phyloP scores from a whole-genome alignment of 495 filamentous ascomycete species.

The Evernia prunastri region DNA sequence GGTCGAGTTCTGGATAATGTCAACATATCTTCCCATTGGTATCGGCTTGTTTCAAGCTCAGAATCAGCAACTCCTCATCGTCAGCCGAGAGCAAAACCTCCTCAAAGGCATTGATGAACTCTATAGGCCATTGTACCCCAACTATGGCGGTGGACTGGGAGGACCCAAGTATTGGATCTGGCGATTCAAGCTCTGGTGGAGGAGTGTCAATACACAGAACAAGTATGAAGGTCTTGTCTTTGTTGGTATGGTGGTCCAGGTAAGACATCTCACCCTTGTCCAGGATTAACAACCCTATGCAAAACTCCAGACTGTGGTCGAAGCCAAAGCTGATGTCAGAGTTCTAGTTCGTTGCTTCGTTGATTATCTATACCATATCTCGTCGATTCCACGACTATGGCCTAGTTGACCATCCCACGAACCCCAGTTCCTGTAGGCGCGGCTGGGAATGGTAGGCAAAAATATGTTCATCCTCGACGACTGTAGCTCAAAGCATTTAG shows the following conservation, averaged over 20 bases:
- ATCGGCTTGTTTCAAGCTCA: conserved; percentile 66
- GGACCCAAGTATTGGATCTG: conserved; percentile 26
- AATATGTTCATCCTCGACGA: not conserved
- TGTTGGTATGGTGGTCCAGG: conserved; percentile 48
- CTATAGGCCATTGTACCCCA: conserved; percentile 18
- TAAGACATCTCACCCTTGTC: conserved; percentile 21
- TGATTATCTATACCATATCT: conserved; percentile 58
- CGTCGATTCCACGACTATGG: conserved; percentile 58
- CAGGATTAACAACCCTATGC: not conserved
- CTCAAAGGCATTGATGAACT: conserved; percentile 26
- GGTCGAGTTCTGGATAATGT: conserved; percentile 68
- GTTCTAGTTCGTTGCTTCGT: conserved; percentile 48
- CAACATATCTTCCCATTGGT: conserved; percentile 58
- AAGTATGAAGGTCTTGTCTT: conserved; percentile 33
- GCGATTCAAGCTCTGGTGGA: conserved; percentile 24
- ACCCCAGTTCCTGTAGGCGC: conserved; percentile 37
- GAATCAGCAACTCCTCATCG: conserved; percentile 58
- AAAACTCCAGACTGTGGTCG: too few relatives aligned
- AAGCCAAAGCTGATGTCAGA: not conserved
- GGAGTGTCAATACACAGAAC: conserved; percentile 20
- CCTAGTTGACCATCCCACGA: conserved; percentile 44
- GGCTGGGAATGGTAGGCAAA: conserved; percentile 60
- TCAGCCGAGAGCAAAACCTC: conserved; percentile 49
- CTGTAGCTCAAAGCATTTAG: conserved; percentile 24
- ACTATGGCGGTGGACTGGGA: conserved; percentile 6